Evolutionary conservation across 164 flowering plant genomes (phyloP), one percentile per base, ranked within the genome.

Genomic region (Stephania yunnanensis): DNA sequence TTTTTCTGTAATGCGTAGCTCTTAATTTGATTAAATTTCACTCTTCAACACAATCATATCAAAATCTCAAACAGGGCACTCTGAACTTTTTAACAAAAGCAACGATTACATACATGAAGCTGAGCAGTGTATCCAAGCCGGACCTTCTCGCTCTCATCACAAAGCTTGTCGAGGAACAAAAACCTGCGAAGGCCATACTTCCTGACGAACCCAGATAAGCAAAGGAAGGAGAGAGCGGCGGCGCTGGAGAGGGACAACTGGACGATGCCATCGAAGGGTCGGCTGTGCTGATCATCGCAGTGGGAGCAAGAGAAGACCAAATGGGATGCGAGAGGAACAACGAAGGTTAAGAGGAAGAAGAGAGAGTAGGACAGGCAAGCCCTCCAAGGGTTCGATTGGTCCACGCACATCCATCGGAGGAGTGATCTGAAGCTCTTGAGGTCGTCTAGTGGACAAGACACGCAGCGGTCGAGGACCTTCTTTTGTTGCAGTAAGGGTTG

Each of bases 391-490:
- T 46, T 81, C 17, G 95, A 89, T 74, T 95, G 98, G 73, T 95
- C 97, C 9, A 95, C 93, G 82, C 97, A 95, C 89, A 92, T 86
- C 91, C 93, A 95, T 73, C 81, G 73, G 3, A 95, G 88, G 73
- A 87, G 91, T 1, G 90, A 80, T 36, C 97, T 74, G 81, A 92
- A 95, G 81, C 86, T 81, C 25, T 75, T 79, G 0, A 92, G 77
- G 78, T 92, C 98, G 73, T 95, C 98, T 19, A 79, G 81, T 22
- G 87, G 81, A 77, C 87, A 82, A 0, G 97, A 92, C 0, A 74
- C n/a, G 77, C 82, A 71, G 0, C 93, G 80, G 11, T 31, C 22
- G 73, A 83, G 83, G 0, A 5, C 50, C 69, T 30, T 71, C 71
- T 58, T 46, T 52, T 52, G 68, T 20, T 25, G 73, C 76, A 61